Evolutionary conservation across 306 rosid genomes (phyloP), one percentile per base, ranked within the genome.

Genomic region (Astragalus membranaceus): DNA sequence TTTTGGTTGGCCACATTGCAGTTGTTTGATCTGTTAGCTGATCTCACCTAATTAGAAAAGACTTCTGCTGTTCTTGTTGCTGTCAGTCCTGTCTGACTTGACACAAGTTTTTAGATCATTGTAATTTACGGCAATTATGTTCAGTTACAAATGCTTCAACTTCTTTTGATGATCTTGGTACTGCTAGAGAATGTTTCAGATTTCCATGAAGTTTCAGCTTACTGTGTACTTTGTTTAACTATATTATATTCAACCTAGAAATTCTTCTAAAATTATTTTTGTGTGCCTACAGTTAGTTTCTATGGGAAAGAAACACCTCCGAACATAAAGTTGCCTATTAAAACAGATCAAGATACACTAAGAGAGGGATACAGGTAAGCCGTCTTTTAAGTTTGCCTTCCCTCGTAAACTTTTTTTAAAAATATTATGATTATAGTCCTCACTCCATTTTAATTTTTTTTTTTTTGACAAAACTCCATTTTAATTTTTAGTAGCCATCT

Each of bases 291-390:
- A 94, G 99, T 79, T 86, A 76, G 70, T 65, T 86, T 81, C 80
- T 94, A 88, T 64, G 87, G 97, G 71, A 83, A 84, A 80, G 92
- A 82, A 30, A 70, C 69, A 37, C 54, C 91, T 49, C 49, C 88
- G 33, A 81, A 65, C 61, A 26, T 82, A 15, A 83, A 76, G 72
- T 56, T 91, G 76, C 95, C 99, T 41, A 69, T 91, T 64, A 94
- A 91, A 85, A 91, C 97, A 16, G 99, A 94, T 85, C 83, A 86
- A 69, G 99, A 94, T 79, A 89, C 99, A 3, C 77, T 91, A 49
- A 84, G 95, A 75, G 99, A 94, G 73, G 96, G 97, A 70, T 87
- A 91, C 72, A 81, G 96, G 98, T 90, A 73, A 3, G 76, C 68
- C 44, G 8, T 39, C 11, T 39, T 39, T 39, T 39, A 36, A 59